A percentile compares a stretch with the other conserved stretches of the same genome.
These are phyloP conservation scores for Papiliotrema fonsecae DNA, from an alignment of 1,284 basidiomycete species.

Conservation along the genomic window DNA sequence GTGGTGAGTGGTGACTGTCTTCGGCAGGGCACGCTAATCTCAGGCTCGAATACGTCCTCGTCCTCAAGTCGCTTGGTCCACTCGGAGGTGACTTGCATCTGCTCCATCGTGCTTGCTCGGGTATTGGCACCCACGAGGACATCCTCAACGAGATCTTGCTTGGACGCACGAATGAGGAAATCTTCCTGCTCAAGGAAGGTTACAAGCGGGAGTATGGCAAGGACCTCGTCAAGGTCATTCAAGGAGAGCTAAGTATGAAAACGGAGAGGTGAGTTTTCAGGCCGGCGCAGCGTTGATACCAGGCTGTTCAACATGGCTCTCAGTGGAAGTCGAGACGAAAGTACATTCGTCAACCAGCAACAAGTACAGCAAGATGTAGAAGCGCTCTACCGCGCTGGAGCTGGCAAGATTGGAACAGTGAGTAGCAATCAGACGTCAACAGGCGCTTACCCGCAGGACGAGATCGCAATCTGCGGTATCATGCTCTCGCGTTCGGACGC, in stretches of 20 bases:
- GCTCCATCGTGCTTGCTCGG: conserved; percentile 42
- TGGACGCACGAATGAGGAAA: conserved; percentile 46
- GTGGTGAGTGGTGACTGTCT: conserved; percentile 30
- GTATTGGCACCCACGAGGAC: conserved; percentile 48
- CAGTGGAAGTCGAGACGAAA: conserved; percentile 44
- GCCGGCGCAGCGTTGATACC: neutral
- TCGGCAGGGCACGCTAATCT: neutral
- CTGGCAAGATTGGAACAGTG: conserved; percentile 47
- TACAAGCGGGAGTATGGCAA: conserved; percentile 42
- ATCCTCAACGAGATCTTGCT: conserved; percentile 47
- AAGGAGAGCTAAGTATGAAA: conserved; percentile 49
- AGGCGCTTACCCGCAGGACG: conserved; percentile 30
- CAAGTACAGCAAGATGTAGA: conserved; percentile 46
- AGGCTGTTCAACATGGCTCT: conserved; percentile 49
- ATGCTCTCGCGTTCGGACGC: conserved; percentile 42
- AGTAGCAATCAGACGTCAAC: conserved; percentile 7
- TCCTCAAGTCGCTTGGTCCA: conserved; percentile 45
- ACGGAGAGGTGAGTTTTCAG: conserved; percentile 39
- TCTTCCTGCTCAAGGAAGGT: conserved; percentile 46
- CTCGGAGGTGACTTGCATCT: conserved; percentile 44
- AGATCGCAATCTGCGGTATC: conserved; percentile 48
- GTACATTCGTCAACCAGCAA: conserved; percentile 41
- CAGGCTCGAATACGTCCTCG: conserved; percentile 46
- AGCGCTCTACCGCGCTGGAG: conserved; percentile 42
- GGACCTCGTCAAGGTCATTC: conserved; percentile 38